These are phyloP conservation scores for Agarophyton chilense DNA, from an alignment of 23 red algal species.

Conservation along the genomic window DNA sequence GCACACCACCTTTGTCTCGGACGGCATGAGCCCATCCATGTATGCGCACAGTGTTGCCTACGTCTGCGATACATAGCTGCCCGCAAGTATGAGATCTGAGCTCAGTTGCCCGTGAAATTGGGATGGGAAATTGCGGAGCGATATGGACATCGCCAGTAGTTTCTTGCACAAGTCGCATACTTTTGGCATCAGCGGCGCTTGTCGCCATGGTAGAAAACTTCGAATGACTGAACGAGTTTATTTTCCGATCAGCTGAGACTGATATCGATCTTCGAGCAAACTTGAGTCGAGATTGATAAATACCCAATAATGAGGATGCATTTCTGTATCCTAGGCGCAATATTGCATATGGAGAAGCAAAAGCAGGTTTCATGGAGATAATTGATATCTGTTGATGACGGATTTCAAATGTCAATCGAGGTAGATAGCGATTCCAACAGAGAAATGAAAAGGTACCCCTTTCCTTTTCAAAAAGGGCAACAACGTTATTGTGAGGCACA, in stretches of 20 bases:
- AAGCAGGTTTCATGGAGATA: constrained; percentile 36
- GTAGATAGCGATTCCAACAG: background rate
- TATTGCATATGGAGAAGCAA: background rate
- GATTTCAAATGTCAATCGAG: background rate
- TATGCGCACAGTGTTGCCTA: constrained; percentile 68
- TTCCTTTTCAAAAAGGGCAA: too few relatives aligned
- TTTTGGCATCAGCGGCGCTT: background rate
- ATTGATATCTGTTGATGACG: background rate
- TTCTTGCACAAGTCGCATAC: background rate
- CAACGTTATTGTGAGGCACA: too few relatives aligned
- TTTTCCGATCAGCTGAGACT: background rate
- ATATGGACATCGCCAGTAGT: background rate
- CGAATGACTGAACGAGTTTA: background rate
- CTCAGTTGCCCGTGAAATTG: constrained; percentile 37
- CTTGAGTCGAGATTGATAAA: constrained; percentile 7
- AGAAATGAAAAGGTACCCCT: background rate
- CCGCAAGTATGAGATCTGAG: constrained; percentile 90
- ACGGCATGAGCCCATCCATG: constrained; percentile 96
- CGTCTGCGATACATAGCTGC: constrained; percentile 52
- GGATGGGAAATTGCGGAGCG: background rate
- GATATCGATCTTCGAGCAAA: background rate
- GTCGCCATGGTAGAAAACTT: background rate
- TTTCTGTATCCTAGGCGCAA: constrained; percentile 14
- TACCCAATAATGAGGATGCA: constrained; percentile 23
- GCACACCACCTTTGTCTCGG: constrained; percentile 89